phyloP scores from a whole-genome alignment of 2,329 filamentous ascomycete species.

The Septoria petroselini region DNA sequence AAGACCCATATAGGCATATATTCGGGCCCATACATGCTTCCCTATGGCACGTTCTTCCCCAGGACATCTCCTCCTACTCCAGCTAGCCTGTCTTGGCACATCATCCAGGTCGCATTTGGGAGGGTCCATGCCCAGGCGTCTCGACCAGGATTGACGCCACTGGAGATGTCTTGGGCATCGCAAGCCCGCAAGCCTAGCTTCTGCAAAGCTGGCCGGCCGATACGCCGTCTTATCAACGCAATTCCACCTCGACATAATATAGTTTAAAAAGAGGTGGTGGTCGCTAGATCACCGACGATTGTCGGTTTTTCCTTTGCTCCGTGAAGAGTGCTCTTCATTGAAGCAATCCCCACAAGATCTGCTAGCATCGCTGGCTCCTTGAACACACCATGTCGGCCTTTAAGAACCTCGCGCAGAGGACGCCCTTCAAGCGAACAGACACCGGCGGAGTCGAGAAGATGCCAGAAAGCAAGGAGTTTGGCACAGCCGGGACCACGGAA shows the following conservation, averaged over 20 bases:
- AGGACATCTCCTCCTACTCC: not conserved
- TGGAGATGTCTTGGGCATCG: slow-evolving; percentile 9
- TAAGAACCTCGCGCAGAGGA: slow-evolving; percentile 17
- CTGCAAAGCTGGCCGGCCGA: slow-evolving; percentile 4
- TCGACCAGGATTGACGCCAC: slow-evolving; percentile 8
- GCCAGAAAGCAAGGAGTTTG: slow-evolving; percentile 14
- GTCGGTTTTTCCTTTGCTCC: not conserved
- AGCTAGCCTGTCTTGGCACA: slow-evolving; percentile 15
- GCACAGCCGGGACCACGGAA: slow-evolving; percentile 3
- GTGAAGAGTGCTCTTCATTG: not conserved
- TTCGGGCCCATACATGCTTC: not conserved
- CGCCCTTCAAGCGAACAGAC: slow-evolving; percentile 22
- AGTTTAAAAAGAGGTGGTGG: slow-evolving; percentile 12
- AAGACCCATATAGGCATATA: slow-evolving; percentile 8
- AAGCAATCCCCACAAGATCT: slow-evolving; percentile 1
- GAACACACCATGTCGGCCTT: slow-evolving; percentile 18
- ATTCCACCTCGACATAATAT: slow-evolving; percentile 8
- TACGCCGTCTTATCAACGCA: slow-evolving; percentile 15
- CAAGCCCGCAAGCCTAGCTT: slow-evolving; percentile 10
- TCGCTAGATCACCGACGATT: slow-evolving; percentile 2
- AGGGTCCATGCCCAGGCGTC: slow-evolving; percentile 14
- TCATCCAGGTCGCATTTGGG: slow-evolving; percentile 2
- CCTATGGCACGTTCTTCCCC: slow-evolving; percentile 3
- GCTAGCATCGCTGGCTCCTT: not conserved
- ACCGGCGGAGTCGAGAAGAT: slow-evolving; percentile 18